Conservation (phyloP, 768 basidiomycete genomes). For the Auricularia auricula-judae region DNA sequence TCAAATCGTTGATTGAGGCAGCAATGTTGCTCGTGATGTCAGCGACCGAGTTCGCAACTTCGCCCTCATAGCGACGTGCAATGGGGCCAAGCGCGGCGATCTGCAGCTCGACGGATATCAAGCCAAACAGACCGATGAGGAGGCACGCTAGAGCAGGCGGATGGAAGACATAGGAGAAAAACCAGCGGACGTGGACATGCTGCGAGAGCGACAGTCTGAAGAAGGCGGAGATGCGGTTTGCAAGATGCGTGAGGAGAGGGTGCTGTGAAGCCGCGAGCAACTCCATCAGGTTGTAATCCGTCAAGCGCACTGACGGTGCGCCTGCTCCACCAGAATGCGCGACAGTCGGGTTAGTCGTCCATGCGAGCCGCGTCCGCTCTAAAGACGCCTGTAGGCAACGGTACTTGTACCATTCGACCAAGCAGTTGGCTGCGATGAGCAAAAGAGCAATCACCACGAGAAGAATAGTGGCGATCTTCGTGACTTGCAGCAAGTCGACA, state of each 20-base stretch:
- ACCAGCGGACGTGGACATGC: slow-evolving; percentile 70
- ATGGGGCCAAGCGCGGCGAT: slow-evolving; percentile 69
- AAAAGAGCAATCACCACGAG: slow-evolving; percentile 59
- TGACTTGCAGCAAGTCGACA: slow-evolving; percentile 62
- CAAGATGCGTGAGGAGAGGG: slow-evolving; percentile 60
- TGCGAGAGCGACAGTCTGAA: slow-evolving; percentile 49
- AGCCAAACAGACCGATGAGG: slow-evolving; percentile 83
- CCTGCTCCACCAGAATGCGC: slow-evolving; percentile 22
- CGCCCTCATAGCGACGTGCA: slow-evolving; percentile 51
- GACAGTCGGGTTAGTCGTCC: slow-evolving; percentile 61
- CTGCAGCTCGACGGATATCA: slow-evolving; percentile 81
- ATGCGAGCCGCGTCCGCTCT: slow-evolving; percentile 61
- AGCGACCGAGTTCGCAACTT: slow-evolving; percentile 46
- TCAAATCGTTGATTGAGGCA: slow-evolving; percentile 66
- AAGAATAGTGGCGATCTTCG: slow-evolving; percentile 69
- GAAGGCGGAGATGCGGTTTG: slow-evolving; percentile 37
- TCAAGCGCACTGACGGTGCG: slow-evolving; percentile 46
- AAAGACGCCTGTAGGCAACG: slow-evolving; percentile 54
- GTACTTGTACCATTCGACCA: slow-evolving; percentile 89
- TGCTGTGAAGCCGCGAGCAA: slow-evolving; percentile 59
- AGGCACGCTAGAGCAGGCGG: slow-evolving; percentile 85
- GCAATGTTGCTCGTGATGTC: slow-evolving; percentile 66
- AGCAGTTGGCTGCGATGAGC: slow-evolving; percentile 60
- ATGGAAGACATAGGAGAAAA: slow-evolving; percentile 84
- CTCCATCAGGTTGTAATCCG: slow-evolving; percentile 69